phyloP scores from a whole-genome alignment of 768 basidiomycete species.

The Pleurotus platypus region DNA sequence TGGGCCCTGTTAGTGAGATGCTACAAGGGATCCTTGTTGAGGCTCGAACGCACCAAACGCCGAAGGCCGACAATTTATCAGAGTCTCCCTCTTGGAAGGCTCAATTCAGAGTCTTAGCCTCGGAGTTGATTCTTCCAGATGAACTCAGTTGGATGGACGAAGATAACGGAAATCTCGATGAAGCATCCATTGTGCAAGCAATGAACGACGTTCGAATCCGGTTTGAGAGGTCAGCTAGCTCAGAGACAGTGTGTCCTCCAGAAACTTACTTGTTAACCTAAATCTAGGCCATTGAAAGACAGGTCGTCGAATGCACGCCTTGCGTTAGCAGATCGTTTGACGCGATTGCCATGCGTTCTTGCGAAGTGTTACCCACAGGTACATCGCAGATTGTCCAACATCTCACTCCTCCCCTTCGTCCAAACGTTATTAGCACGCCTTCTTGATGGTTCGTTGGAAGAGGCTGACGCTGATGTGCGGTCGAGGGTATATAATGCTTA shows the following conservation, averaged over 20 bases:
- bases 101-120: slow-evolving; percentile 18
- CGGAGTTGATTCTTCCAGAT: slow-evolving; percentile 41
- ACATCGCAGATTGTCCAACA: slow-evolving; percentile 17
- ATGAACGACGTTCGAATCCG: slow-evolving; percentile 41
- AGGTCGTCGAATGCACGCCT: slow-evolving; percentile 27
- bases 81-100: slow-evolving; percentile 27
- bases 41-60: neutral
- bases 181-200: slow-evolving; percentile 37
- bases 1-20: neutral
- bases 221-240: slow-evolving; percentile 34
- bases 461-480: slow-evolving; percentile 45
- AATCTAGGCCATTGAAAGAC: slow-evolving; percentile 32
- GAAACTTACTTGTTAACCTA: neutral
- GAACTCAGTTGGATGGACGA: slow-evolving; percentile 54
- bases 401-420: slow-evolving; percentile 29
- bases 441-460: slow-evolving; percentile 42
- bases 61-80: neutral
- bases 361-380: slow-evolving; percentile 28
- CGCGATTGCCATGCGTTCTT: slow-evolving; percentile 32
- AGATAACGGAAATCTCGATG: slow-evolving; percentile 38
- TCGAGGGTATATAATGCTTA: slow-evolving; percentile 39
- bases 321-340: slow-evolving; percentile 27
- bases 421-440: slow-evolving; percentile 33
- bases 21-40: neutral
- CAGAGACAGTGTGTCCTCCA: neutral